Conservation (phyloP, 129 eudicot species). For the Helianthus tuberosus region DNA sequence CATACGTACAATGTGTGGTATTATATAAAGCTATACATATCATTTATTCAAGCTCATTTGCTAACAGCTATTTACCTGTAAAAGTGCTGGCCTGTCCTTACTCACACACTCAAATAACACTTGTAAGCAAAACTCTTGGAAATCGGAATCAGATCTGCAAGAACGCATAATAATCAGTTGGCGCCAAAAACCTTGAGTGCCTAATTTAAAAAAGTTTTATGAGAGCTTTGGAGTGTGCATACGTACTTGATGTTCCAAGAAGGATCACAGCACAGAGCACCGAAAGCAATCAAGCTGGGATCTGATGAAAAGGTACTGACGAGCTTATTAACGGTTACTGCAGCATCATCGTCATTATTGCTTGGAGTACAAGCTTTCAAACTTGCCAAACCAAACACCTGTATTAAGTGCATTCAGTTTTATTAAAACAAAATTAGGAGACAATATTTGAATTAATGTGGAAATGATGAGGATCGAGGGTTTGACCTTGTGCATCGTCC, state of each 20-base stretch:
- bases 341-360: constrained; percentile 46
- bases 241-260: constrained; percentile 78
- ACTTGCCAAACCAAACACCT: constrained; percentile 86
- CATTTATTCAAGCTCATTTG: not conserved
- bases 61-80: constrained; percentile 58
- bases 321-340: constrained; percentile 74
- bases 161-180: constrained; percentile 17
- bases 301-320: constrained; percentile 96
- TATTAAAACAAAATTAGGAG: not conserved
- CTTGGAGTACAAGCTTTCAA: constrained; percentile 46
- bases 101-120: constrained; percentile 96
- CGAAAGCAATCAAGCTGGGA: constrained; percentile 96
- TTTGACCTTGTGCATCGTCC: constrained; percentile 94
- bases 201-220: constrained; percentile 5
- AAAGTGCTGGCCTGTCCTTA: constrained; percentile 92
- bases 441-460: not conserved
- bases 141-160: constrained; percentile 76
- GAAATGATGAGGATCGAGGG: constrained; percentile 12
- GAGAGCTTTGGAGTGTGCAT: not conserved
- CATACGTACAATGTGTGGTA: constrained; percentile 20
- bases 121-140: constrained; percentile 95
- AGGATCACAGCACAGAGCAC: constrained; percentile 83
- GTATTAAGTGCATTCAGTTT: constrained; percentile 6
- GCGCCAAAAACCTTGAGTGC: too few relatives aligned
- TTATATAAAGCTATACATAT: constrained; percentile 8